These are phyloP conservation scores for Trametopsis cervina DNA, from an alignment of 768 basidiomycete genomes.

Conservation along the genomic window DNA sequence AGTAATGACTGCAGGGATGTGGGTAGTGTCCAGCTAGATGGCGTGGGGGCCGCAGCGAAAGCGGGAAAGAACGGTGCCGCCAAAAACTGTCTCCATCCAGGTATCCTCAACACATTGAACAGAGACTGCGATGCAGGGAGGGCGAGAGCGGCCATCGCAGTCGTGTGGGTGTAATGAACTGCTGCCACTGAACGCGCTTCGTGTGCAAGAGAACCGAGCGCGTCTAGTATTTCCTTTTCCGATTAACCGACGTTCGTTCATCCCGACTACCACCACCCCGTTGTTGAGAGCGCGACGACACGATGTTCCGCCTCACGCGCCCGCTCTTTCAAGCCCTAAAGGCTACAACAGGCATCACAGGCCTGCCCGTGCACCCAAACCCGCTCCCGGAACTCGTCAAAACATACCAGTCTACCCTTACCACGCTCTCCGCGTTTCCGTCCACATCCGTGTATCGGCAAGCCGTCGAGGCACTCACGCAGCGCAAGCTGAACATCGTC, in stretches of 20 bases:
- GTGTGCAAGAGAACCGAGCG: too few relatives aligned
- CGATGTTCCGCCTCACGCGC: slow-evolving; percentile 74
- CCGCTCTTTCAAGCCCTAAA: slow-evolving; percentile 56
- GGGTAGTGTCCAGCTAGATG: slow-evolving; percentile 32
- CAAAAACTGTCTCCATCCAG: slow-evolving; percentile 19
- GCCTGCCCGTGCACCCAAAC: slow-evolving; percentile 76
- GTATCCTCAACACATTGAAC: slow-evolving; percentile 14
- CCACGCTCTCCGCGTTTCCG: slow-evolving; percentile 65
- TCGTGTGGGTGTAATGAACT: slow-evolving; percentile 4
- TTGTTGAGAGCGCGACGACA: slow-evolving; percentile 11
- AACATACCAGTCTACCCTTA: slow-evolving; percentile 75
- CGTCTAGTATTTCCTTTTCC: not conserved
- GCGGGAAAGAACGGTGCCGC: slow-evolving; percentile 16
- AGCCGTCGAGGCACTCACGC: slow-evolving; percentile 79
- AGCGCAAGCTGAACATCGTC: slow-evolving; percentile 69
- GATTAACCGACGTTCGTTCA: slow-evolving; percentile 1
- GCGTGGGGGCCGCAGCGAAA: slow-evolving; percentile 20
- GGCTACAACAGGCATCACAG: slow-evolving; percentile 86
- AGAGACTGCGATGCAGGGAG: slow-evolving; percentile 25
- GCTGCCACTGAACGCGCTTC: too few relatives aligned
- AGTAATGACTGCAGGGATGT: slow-evolving; percentile 38
- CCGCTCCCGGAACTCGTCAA: slow-evolving; percentile 73
- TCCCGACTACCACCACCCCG: slow-evolving; percentile 7
- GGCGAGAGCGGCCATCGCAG: slow-evolving; percentile 35
- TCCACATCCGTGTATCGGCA: slow-evolving; percentile 83